Evolutionary conservation across 2,329 filamentous ascomycete species (phyloP).

Genomic region (Daldinia sp.): DNA sequence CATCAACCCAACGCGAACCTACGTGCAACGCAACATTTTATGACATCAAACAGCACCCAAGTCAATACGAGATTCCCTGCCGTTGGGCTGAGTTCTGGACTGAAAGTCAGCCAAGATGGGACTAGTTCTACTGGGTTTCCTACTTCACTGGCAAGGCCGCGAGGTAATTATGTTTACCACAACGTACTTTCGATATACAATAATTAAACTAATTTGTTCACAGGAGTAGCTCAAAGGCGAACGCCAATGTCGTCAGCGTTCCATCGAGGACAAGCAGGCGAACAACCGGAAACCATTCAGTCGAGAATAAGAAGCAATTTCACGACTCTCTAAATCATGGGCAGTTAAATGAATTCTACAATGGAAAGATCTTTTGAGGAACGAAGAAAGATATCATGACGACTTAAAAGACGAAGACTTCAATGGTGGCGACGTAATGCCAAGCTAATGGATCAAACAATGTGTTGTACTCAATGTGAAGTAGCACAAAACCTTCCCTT

Average conservation of each 20-base stretch:
- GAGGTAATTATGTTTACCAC: slow-evolving; percentile 28
- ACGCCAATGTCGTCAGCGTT: slow-evolving; percentile 30
- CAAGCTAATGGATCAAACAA: slow-evolving; percentile 7
- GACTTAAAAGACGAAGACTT: background rate
- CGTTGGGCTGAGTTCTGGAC: slow-evolving; percentile 44
- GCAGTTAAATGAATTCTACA: background rate
- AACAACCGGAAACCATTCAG: slow-evolving; percentile 29
- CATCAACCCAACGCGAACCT: slow-evolving; percentile 35
- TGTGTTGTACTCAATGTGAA: slow-evolving; percentile 16
- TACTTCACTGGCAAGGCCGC: slow-evolving; percentile 36
- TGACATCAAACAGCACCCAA: slow-evolving; percentile 32
- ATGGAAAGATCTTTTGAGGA: background rate
- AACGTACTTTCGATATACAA: background rate
- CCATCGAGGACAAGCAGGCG: slow-evolving; percentile 25
- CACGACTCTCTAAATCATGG: slow-evolving; percentile 17
- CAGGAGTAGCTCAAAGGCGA: slow-evolving; percentile 37
- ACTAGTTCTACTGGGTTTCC: slow-evolving; percentile 25
- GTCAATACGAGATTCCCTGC: slow-evolving; percentile 33
- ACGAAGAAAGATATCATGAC: background rate
- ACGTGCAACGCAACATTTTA: slow-evolving; percentile 26
- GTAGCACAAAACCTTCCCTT: background rate
- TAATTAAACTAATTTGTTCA: slow-evolving; percentile 11
- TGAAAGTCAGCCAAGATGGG: slow-evolving; percentile 42
- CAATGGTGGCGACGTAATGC: background rate
- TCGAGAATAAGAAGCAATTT: slow-evolving; percentile 29